Conservation (phyloP, 495 filamentous ascomycete species). For the Penicillium paradoxum region DNA sequence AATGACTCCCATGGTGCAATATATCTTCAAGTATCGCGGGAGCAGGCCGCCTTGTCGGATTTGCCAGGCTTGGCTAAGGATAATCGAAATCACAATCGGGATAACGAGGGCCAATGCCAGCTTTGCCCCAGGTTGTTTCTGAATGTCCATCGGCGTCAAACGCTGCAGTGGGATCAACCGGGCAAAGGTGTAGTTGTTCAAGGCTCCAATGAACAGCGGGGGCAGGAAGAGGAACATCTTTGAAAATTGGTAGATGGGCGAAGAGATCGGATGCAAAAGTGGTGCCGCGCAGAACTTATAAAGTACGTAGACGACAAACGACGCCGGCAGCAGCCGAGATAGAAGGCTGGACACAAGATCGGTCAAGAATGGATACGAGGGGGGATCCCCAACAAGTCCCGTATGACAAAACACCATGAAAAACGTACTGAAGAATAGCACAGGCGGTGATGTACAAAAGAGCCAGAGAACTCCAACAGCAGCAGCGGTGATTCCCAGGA, state of each 20-base stretch:
- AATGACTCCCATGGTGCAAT: conserved; percentile 55
- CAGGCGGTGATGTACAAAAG: conserved; percentile 59
- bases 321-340: conserved; percentile 70
- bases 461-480: conserved; percentile 64
- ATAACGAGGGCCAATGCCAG: conserved; percentile 64
- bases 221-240: conserved; percentile 73
- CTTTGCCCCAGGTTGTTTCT: conserved; percentile 71
- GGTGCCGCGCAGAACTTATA: conserved; percentile 61
- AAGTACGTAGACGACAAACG: conserved; percentile 69
- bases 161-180: conserved; percentile 73
- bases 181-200: conserved; percentile 82
- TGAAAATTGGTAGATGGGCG: conserved; percentile 55
- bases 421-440: conserved; percentile 71
- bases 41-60: conserved; percentile 70
- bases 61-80: conserved; percentile 65
- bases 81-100: conserved; percentile 52
- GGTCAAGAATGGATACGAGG: conserved; percentile 47
- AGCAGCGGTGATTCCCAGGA: conserved; percentile 66
- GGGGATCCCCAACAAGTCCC: conserved; percentile 72
- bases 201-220: conserved; percentile 68
- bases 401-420: conserved; percentile 72
- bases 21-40: conserved; percentile 66
- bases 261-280: conserved; percentile 52
- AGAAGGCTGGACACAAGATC: conserved; percentile 65
- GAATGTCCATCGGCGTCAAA: conserved; percentile 69